phyloP scores from a whole-genome alignment of 306 rosid species.

The Prosopis cineraria region DNA sequence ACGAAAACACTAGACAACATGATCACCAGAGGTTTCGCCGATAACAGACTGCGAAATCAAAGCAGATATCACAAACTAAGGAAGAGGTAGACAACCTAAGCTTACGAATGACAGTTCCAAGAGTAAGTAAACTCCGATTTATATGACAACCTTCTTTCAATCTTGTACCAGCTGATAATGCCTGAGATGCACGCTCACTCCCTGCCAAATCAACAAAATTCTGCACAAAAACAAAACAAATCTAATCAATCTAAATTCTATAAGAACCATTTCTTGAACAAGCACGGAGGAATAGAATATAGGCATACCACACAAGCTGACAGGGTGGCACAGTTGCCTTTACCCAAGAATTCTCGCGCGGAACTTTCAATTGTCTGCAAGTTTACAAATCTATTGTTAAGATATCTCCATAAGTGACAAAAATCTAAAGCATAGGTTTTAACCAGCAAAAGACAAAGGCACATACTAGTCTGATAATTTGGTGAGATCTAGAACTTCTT shows the following conservation, averaged over 20 bases:
- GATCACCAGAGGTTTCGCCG: constrained; percentile 13
- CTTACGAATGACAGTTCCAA: constrained; percentile 93
- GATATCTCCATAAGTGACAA: constrained; percentile 10
- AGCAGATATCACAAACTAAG: constrained; percentile 33
- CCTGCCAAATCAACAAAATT: constrained; percentile 98
- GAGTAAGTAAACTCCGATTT: constrained; percentile 96
- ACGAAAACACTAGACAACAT: constrained; percentile 10
- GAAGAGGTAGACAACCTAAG: constrained; percentile 70
- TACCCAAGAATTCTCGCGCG: constrained; percentile 92
- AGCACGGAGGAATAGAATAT: constrained; percentile 11
- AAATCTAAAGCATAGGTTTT: constrained; percentile 29
- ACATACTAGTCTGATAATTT: constrained; percentile 87
- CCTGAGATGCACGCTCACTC: constrained; percentile 98
- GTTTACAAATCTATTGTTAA: constrained; percentile 31
- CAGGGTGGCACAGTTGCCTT: constrained; percentile 87
- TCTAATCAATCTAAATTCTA: constrained; percentile 1
- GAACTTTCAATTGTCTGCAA: constrained; percentile 97
- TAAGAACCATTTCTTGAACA: constrained; percentile 14
- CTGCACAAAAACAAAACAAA: constrained; percentile 58
- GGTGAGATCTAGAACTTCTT: constrained; percentile 97
- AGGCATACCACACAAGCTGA: constrained; percentile 87
- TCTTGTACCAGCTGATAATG: constrained; percentile 88
- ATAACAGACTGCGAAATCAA: background rate
- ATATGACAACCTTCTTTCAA: constrained; percentile 98
- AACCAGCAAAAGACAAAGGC: constrained; percentile 12